phyloP scores from a whole-genome alignment of 2,329 filamentous ascomycete genomes.

The Trichophyton benhamiae region DNA sequence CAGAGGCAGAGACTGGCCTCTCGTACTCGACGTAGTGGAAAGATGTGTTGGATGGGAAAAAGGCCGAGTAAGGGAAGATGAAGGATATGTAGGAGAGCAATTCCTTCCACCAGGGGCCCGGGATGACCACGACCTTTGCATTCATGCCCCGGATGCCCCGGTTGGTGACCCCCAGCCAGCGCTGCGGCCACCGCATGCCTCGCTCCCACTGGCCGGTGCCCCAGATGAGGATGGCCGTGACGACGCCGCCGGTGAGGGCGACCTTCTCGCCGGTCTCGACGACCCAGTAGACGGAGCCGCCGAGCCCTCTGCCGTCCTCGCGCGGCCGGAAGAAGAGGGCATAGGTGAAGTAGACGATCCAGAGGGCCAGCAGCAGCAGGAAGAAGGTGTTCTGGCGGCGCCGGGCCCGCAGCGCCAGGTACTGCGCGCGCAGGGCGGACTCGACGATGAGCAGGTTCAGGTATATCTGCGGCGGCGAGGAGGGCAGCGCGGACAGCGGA shows the following conservation, averaged over 20 bases:
- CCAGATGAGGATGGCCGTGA: constrained; percentile 80
- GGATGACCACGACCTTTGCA: constrained; percentile 84
- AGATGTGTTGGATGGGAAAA: constrained; percentile 48
- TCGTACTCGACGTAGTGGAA: constrained; percentile 61
- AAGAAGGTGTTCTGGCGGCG: constrained; percentile 90
- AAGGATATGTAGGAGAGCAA: constrained; percentile 59
- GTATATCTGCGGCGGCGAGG: constrained; percentile 90
- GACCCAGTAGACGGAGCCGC: constrained; percentile 92
- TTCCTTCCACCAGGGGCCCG: constrained; percentile 71
- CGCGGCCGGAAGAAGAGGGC: constrained; percentile 89
- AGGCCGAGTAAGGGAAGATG: constrained; percentile 62
- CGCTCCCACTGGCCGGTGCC: constrained; percentile 93
- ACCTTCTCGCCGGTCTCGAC: constrained; percentile 83
- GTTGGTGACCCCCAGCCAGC: constrained; percentile 83
- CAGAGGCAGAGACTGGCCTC: constrained; percentile 12
- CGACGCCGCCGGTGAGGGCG: constrained; percentile 77
- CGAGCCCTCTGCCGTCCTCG: constrained; percentile 81
- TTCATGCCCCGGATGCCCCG: constrained; percentile 85
- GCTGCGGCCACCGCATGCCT: constrained; percentile 82
- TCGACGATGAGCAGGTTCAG: constrained; percentile 96
- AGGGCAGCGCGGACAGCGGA: constrained; percentile 70
- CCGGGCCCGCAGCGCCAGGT: constrained; percentile 76
- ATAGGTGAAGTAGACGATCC: constrained; percentile 78
- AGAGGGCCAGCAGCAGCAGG: constrained; percentile 61
- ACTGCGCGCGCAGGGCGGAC: constrained; percentile 82